A percentile compares a stretch with the other conserved stretches of the same genome.
Evolutionary conservation across 2,329 filamentous ascomycete genomes (phyloP).

Genomic region (Claviceps spartinae): DNA sequence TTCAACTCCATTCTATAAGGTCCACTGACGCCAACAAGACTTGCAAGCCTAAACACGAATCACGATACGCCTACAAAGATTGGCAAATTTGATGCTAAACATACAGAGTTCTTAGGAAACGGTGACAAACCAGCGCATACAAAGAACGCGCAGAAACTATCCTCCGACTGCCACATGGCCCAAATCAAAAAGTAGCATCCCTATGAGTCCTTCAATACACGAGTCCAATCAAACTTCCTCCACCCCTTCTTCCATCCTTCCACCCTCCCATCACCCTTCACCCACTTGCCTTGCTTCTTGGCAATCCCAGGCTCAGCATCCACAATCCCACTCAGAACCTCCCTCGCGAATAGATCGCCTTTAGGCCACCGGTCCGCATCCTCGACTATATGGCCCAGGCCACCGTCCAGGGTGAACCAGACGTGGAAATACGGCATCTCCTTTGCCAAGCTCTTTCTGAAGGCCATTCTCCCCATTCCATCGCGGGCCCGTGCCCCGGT

Average conservation of each 20-base stretch:
- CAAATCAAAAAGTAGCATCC: background rate
- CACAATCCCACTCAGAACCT: constrained; percentile 85
- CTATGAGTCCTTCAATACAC: constrained; percentile 33
- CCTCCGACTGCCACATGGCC: background rate
- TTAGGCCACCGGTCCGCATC: constrained; percentile 73
- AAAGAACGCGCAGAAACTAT: too few relatives aligned
- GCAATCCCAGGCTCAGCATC: constrained; percentile 70
- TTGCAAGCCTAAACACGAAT: too few relatives aligned
- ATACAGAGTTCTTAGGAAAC: too few relatives aligned
- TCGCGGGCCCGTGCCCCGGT: constrained; percentile 48
- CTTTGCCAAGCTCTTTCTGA: constrained; percentile 70
- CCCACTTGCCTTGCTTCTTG: constrained; percentile 84
- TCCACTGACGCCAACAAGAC: too few relatives aligned
- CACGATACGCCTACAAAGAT: too few relatives aligned
- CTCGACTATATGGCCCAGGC: constrained; percentile 84
- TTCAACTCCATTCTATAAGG: too few relatives aligned
- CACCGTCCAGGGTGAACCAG: constrained; percentile 89
- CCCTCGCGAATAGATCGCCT: constrained; percentile 84
- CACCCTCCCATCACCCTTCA: constrained; percentile 51
- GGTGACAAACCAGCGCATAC: too few relatives aligned
- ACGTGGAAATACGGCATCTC: constrained; percentile 98
- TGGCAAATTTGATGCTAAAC: too few relatives aligned
- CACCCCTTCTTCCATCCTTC: constrained; percentile 74
- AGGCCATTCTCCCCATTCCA: constrained; percentile 66
- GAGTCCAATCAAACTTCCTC: constrained; percentile 84